Conservation (phyloP, 345 rosid species). For the Kernera saxatilis region DNA sequence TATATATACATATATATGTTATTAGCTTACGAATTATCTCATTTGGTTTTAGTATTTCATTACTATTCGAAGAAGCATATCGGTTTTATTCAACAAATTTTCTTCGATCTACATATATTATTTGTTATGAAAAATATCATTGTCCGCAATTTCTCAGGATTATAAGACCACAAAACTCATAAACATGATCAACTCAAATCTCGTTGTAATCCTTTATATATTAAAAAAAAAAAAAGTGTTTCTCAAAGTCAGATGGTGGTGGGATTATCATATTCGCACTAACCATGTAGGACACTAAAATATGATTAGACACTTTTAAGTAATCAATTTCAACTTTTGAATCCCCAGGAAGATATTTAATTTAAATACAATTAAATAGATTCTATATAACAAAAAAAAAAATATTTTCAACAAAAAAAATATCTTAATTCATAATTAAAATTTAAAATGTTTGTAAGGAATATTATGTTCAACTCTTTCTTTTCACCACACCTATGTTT, state of each 20-base stretch:
- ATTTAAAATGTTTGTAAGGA: too few species aligned
- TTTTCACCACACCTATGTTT: too few species aligned
- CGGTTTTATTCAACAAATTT: neutral
- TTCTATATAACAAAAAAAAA: too few species aligned
- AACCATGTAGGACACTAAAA: neutral
- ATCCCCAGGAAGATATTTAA: neutral
- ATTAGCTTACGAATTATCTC: too few species aligned
- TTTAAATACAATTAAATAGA: too few species aligned
- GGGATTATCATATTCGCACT: neutral
- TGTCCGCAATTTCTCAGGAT: neutral
- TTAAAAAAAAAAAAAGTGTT: neutral
- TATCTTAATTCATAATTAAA: too few species aligned
- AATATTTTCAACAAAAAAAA: too few species aligned
- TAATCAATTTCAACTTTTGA: neutral
- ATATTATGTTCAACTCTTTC: too few species aligned
- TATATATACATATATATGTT: too few species aligned
- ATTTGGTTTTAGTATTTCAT: too few species aligned
- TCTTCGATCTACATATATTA: neutral
- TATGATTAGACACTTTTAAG: slow-evolving; percentile 4
- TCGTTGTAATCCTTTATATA: neutral
- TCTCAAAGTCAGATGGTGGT: neutral
- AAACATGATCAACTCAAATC: neutral
- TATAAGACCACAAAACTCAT: neutral
- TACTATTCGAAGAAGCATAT: too few species aligned
- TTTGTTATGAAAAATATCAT: neutral